phyloP scores from a whole-genome alignment of 164 flowering plant genomes.

The Vitis cinerea region DNA sequence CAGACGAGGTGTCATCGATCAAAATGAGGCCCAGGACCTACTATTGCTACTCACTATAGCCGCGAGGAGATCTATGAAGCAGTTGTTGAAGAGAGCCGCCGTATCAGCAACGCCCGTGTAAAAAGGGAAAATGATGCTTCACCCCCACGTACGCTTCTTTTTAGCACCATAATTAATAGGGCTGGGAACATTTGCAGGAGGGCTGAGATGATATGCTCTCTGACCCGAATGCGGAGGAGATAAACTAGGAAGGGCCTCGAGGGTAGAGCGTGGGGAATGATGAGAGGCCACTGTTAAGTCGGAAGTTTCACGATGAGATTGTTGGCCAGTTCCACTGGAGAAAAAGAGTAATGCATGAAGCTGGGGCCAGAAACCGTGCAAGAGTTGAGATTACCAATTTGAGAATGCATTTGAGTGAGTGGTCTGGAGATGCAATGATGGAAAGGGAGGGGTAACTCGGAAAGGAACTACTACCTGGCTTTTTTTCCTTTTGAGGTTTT shows the following conservation, averaged over 20 bases:
- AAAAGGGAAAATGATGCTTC: background rate
- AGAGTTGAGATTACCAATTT: background rate
- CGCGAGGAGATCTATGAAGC: constrained; percentile 1
- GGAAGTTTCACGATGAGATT: constrained; percentile 37
- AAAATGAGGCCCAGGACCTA: background rate
- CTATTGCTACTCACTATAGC: background rate
- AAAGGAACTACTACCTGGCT: constrained; percentile 18
- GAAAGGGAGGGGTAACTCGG: background rate
- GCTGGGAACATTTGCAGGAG: constrained; percentile 15
- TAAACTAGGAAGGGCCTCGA: constrained; percentile 39
- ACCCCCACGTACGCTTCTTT: background rate
- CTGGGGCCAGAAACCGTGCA: constrained; percentile 18
- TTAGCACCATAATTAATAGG: constrained; percentile 7
- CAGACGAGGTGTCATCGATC: background rate
- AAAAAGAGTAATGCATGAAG: constrained; percentile 36
- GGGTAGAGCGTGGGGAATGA: constrained; percentile 48
- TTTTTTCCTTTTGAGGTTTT: constrained; percentile 5
- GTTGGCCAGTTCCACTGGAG: constrained; percentile 44
- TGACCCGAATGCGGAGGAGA: constrained; percentile 32
- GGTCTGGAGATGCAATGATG: background rate
- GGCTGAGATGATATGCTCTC: constrained; percentile 10
- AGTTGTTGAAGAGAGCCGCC: background rate
- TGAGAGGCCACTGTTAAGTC: constrained; percentile 27
- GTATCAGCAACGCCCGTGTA: background rate
- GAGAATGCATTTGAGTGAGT: background rate